These are phyloP conservation scores for Nigrograna mackinnonii DNA, from an alignment of 2,329 filamentous ascomycete genomes.

Conservation along the genomic window DNA sequence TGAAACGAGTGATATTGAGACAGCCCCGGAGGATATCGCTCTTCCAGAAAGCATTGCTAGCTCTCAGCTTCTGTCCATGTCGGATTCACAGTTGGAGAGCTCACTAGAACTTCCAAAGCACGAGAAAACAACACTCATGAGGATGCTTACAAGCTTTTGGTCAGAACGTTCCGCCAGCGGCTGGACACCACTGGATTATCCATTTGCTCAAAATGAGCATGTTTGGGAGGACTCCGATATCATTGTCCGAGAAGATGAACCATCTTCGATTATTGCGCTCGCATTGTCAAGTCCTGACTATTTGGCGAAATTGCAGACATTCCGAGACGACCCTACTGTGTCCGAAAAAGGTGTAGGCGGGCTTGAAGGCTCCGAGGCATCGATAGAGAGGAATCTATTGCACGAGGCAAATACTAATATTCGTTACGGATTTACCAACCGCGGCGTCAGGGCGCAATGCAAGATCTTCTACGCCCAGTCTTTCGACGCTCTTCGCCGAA, in stretches of 20 bases:
- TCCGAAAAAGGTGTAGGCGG: slow-evolving; percentile 21
- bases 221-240: slow-evolving; percentile 97
- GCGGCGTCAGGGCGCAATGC: slow-evolving; percentile 92
- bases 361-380: slow-evolving; percentile 58
- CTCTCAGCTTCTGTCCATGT: slow-evolving; percentile 53
- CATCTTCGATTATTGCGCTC: slow-evolving; percentile 93
- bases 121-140: slow-evolving; percentile 90
- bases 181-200: slow-evolving; percentile 91
- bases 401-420: slow-evolving; percentile 88
- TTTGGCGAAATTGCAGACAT: slow-evolving; percentile 72
- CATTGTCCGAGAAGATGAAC: slow-evolving; percentile 95
- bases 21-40: slow-evolving; percentile 69
- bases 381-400: slow-evolving; percentile 83
- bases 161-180: slow-evolving; percentile 95
- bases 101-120: slow-evolving; percentile 84
- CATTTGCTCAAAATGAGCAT: slow-evolving; percentile 79
- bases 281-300: slow-evolving; percentile 89
- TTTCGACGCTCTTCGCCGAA: slow-evolving; percentile 90
- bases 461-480: slow-evolving; percentile 99
- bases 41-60: slow-evolving; percentile 64
- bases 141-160: slow-evolving; percentile 97
- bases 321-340: slow-evolving; percentile 49
- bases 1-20: slow-evolving; percentile 70
- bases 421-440: slow-evolving; percentile 93
- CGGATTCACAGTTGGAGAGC: slow-evolving; percentile 59